These are phyloP conservation scores for Coprinopsis marcescibilis DNA, from an alignment of 768 basidiomycete genomes.

Conservation along the genomic window DNA sequence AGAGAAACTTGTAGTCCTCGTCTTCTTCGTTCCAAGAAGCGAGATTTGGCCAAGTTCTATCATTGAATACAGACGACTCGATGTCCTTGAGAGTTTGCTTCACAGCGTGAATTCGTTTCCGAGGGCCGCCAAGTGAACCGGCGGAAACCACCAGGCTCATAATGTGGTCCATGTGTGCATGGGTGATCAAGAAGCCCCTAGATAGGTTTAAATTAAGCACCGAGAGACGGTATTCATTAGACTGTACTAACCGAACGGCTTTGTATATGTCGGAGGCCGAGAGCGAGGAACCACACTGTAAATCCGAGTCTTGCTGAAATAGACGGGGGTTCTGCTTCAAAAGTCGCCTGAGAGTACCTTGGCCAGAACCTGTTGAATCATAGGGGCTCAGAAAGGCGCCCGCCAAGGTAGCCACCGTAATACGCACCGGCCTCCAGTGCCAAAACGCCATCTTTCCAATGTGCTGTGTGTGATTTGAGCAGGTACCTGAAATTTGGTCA, in stretches of 20 bases:
- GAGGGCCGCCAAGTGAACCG: conserved; percentile 59
- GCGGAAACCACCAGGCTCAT: conserved; percentile 78
- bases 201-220: conserved; percentile 3
- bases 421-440: conserved; percentile 81
- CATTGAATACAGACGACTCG: conserved; percentile 61
- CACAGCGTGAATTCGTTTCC: conserved; percentile 60
- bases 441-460: conserved; percentile 79
- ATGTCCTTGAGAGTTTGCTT: conserved; percentile 61
- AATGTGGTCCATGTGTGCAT: conserved; percentile 90
- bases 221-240: not conserved
- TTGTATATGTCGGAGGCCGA: conserved; percentile 50
- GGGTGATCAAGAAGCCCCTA: conserved; percentile 82
- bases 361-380: conserved; percentile 62
- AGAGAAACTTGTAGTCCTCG: conserved; percentile 53
- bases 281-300: conserved; percentile 21
- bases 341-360: conserved; percentile 68
- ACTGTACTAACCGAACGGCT: conserved; percentile 36
- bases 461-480: conserved; percentile 58
- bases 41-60: conserved; percentile 80
- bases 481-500: conserved; percentile 59
- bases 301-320: conserved; percentile 33
- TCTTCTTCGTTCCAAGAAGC: conserved; percentile 68
- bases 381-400: conserved; percentile 2
- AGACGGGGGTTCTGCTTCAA: conserved; percentile 50
- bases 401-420: not conserved